A percentile compares a stretch with the other conserved stretches of the same genome.
Evolutionary conservation across 257 asterid species (phyloP).

Genomic region (Solanum appendiculatum): DNA sequence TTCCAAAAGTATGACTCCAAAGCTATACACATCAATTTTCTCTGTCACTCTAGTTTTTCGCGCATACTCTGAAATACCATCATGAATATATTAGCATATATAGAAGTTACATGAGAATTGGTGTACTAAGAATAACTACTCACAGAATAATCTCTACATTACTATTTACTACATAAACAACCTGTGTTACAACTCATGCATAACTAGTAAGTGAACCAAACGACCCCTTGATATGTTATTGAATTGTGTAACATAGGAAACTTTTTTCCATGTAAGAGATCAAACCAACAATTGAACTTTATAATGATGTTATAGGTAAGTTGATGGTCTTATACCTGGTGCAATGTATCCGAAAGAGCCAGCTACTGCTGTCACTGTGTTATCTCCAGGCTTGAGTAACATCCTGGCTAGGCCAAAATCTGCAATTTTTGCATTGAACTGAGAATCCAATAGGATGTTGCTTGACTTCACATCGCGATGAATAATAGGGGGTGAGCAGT

Average conservation of each 20-base stretch:
- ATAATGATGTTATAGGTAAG: neutral
- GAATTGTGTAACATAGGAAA: neutral
- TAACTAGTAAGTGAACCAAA: neutral
- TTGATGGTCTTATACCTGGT: constrained; percentile 14
- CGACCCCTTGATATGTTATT: neutral
- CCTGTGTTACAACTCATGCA: neutral
- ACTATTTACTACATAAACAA: neutral
- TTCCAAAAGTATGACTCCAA: constrained; percentile 81
- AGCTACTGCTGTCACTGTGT: constrained; percentile 27
- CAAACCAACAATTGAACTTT: neutral
- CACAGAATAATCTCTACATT: neutral
- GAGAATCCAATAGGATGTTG: constrained; percentile 33
- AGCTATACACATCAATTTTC: constrained; percentile 86
- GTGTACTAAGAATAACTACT: neutral
- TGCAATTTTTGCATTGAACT: constrained; percentile 45
- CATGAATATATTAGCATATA: neutral
- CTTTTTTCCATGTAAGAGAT: neutral
- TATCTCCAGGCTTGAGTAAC: constrained; percentile 21
- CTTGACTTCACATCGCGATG: constrained; percentile 54
- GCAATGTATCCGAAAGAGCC: constrained; percentile 41
- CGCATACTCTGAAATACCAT: constrained; percentile 49
- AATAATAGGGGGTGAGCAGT: constrained; percentile 25
- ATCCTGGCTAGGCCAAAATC: constrained; percentile 55
- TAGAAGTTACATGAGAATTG: neutral
- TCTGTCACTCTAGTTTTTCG: constrained; percentile 60